phyloP scores from a whole-genome alignment of 345 rosid species.

The Heritiera littoralis region DNA sequence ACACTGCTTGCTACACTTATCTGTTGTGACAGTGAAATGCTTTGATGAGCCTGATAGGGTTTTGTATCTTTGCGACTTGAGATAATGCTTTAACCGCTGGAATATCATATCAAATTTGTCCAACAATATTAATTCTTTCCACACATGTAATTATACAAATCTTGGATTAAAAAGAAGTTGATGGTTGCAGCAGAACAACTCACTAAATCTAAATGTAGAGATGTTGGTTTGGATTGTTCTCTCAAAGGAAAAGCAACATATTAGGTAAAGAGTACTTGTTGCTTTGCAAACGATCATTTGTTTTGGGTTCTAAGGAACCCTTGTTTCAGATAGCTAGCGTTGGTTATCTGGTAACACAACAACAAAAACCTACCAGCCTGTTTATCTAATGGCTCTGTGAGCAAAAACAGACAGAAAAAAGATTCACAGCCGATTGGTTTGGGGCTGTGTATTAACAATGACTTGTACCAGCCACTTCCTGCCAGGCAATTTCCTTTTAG shows the following conservation, averaged over 20 bases:
- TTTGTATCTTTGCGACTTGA: conserved; percentile 24
- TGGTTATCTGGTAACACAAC: conserved; percentile 32
- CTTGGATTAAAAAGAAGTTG: conserved; percentile 27
- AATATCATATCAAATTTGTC: conserved; percentile 20
- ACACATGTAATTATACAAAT: neutral
- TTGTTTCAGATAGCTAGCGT: conserved; percentile 2
- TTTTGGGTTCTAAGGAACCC: conserved; percentile 42
- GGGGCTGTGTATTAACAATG: conserved; percentile 2
- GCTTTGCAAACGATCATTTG: conserved; percentile 37
- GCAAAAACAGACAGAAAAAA: conserved; percentile 3
- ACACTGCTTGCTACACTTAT: conserved; percentile 29
- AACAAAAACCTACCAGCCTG: conserved; percentile 24
- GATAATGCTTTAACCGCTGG: conserved; percentile 31
- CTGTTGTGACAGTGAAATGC: conserved; percentile 30
- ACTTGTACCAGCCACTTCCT: conserved; percentile 7
- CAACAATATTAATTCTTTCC: neutral
- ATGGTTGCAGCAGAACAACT: conserved; percentile 37
- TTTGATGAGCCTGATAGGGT: conserved; percentile 19
- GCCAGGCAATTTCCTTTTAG: conserved; percentile 16
- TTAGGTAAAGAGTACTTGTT: conserved; percentile 59
- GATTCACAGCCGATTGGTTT: neutral
- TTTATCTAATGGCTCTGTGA: neutral
- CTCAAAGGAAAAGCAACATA: conserved; percentile 40
- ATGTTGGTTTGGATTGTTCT: conserved; percentile 26
- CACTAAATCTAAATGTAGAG: conserved; percentile 22